These are phyloP conservation scores for Symbiodinium pilosum DNA, from an alignment of 73 alveolate genomes.

Conservation along the genomic window DNA sequence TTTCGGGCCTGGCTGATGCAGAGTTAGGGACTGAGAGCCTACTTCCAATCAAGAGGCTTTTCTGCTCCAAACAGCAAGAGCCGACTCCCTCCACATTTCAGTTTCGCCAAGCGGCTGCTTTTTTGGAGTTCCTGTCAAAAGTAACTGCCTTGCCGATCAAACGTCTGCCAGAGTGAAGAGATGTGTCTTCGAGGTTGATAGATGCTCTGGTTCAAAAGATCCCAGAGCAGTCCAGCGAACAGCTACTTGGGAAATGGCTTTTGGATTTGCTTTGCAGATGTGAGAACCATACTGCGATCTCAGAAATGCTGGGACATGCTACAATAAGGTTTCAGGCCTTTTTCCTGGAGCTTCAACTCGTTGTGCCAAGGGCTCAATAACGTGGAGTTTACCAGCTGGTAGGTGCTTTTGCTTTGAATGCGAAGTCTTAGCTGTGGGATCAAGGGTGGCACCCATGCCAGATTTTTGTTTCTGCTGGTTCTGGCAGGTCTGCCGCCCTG, in stretches of 20 bases:
- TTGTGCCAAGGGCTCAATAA: not conserved
- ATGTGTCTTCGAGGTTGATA: not conserved
- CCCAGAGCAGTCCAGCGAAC: conserved; percentile 54
- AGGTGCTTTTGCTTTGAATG: too few relatives aligned
- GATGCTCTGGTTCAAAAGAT: conserved; percentile 46
- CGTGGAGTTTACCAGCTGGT: too few relatives aligned
- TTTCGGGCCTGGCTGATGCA: conserved; percentile 30
- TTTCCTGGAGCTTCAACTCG: conserved; percentile 39
- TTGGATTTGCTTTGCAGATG: not conserved
- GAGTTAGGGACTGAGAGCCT: not conserved
- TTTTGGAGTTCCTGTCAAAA: not conserved
- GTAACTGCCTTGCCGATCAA: too few relatives aligned
- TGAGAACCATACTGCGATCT: too few relatives aligned
- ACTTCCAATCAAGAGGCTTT: too few relatives aligned
- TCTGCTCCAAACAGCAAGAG: not conserved
- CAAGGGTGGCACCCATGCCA: not conserved
- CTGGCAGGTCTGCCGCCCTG: conserved; percentile 29
- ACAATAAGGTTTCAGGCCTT: conserved; percentile 26
- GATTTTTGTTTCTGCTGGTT: not conserved
- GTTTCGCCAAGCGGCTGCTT: too few relatives aligned
- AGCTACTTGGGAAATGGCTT: not conserved
- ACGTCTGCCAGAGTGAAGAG: too few relatives aligned
- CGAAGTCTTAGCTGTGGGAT: not conserved
- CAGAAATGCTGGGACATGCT: too few relatives aligned
- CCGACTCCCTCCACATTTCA: not conserved